Conservation (phyloP, 352 stramenopile genomes). For the Hyaloperonospora arabidopsidis region DNA sequence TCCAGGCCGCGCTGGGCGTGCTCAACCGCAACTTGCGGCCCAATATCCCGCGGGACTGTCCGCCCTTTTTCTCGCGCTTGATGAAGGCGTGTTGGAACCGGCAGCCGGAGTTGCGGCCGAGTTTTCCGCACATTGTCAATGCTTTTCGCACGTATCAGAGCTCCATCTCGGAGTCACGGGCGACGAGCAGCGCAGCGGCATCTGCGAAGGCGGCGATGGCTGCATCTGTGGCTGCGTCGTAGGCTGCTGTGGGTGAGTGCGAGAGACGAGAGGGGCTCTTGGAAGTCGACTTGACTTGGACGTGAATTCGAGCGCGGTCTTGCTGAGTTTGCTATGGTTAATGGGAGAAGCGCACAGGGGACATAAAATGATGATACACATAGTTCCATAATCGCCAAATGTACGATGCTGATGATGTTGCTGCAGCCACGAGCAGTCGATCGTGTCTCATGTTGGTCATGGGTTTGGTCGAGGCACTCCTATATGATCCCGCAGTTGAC, state of each 20-base stretch:
- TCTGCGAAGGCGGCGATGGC: conserved; percentile 37
- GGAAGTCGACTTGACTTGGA: conserved; percentile 2
- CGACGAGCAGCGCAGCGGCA: conserved; percentile 30
- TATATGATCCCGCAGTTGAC: too few species aligned
- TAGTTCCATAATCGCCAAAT: conserved; percentile 16
- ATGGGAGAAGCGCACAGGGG: not conserved
- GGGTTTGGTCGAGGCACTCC: too few species aligned
- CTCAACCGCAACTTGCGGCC: conserved; percentile 63
- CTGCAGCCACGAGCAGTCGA: too few species aligned
- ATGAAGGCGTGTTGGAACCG: conserved; percentile 75
- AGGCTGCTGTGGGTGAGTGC: conserved; percentile 4
- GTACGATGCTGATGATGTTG: not conserved
- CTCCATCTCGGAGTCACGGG: conserved; percentile 40
- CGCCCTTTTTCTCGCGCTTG: conserved; percentile 54
- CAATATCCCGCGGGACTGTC: conserved; percentile 54
- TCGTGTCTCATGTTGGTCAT: too few species aligned
- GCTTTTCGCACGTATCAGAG: conserved; percentile 53
- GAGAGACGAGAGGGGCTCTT: not conserved
- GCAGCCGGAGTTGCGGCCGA: conserved; percentile 56
- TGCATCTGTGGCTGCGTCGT: conserved; percentile 34
- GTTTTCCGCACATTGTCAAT: conserved; percentile 61
- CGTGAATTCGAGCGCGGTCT: conserved; percentile 12
- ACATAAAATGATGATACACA: conserved; percentile 22
- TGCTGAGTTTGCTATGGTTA: conserved; percentile 13
- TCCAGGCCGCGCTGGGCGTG: conserved; percentile 62